Base-by-base conservation (phyloP, 192 early-diverging fungal species). In the Mortierella claussenii region DNA sequence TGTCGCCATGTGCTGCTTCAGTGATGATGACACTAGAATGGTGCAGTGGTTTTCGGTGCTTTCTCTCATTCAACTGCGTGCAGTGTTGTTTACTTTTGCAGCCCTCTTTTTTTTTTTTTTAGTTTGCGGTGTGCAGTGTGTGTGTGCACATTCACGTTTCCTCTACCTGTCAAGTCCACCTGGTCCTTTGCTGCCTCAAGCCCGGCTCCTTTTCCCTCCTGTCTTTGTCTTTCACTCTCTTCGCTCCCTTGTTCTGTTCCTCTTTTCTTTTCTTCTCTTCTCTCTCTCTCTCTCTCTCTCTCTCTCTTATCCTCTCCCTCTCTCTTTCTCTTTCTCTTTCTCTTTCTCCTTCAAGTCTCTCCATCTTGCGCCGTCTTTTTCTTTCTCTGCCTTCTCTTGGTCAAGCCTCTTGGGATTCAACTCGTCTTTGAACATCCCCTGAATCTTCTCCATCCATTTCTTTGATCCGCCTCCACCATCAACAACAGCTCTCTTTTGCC, bases 381-480 rank as follows among this genome's bases (percentile, higher is more conserved):
- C 1, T 8, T 28, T 33, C 30, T 68, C 21, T 52, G 30, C 30
- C 34, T 50, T 2, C 31, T 36, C 2, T 43, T 24, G 23, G 12
- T 31, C 49, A 45, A 31, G 26, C 27, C 17, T 54, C 50, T 20
- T 11, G 31, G 10, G 44, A 18, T 32, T 33, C 30, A 26, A 20
- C 37, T 20, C 13, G 31, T 18, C 58, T 26, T 32, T 33, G 26
- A 26, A 20, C 37, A 40, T 40, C 37, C 7, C 37, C 13, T 40
- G 7, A 7, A 40, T 40, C 37, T 40, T 13, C 37, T 40, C 13
- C 37, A 13, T n/a, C 55, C 37, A 7, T 23, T 43, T 51, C 36
- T 33, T 42, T 26, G 55, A 55, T 27, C 31, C 55, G 51, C 37
- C 37, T 63, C 49, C 50, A 10, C 28, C 54, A 7, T 51, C 46